A percentile compares a stretch with the other conserved stretches of the same genome.
These are phyloP conservation scores for Boletellus emodensis DNA, from an alignment of 768 basidiomycete species.

Conservation along the genomic window DNA sequence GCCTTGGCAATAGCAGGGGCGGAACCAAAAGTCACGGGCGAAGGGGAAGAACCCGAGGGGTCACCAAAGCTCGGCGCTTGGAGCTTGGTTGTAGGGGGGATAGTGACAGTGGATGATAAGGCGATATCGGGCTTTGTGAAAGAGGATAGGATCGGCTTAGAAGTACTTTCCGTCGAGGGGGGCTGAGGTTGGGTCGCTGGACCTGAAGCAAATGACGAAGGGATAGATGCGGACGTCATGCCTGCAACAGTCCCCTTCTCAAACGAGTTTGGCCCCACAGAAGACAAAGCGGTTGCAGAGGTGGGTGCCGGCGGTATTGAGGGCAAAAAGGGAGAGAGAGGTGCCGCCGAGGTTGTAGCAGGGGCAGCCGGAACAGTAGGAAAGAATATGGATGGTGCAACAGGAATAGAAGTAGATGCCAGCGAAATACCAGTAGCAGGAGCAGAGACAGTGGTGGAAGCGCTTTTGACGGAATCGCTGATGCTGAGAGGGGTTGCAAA, in stretches of 20 bases:
- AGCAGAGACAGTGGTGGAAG: background rate
- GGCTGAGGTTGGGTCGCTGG: conserved; percentile 10
- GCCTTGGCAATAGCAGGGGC: conserved; percentile 8
- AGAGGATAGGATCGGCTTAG: conserved; percentile 11
- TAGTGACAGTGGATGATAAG: conserved; percentile 16
- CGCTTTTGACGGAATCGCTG: conserved; percentile 8
- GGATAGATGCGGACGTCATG: background rate
- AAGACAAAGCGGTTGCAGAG: conserved; percentile 1
- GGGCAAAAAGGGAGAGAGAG: conserved; percentile 17
- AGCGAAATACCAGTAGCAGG: conserved; percentile 21
- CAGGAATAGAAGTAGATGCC: conserved; percentile 25
- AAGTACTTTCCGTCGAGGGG: conserved; percentile 4
- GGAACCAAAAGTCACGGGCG: conserved; percentile 6
- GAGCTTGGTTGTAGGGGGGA: conserved; percentile 2
- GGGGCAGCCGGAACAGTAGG: conserved; percentile 6
- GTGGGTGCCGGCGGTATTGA: conserved; percentile 10
- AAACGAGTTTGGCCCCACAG: conserved; percentile 30
- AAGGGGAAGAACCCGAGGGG: conserved; percentile 1
- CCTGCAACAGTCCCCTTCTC: conserved; percentile 23
- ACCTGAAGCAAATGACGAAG: conserved; percentile 6
- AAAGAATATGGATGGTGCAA: conserved; percentile 14
- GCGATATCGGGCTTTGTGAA: conserved; percentile 20
- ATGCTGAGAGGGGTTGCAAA: conserved; percentile 5
- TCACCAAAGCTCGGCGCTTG: conserved; percentile 20
- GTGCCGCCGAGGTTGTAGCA: conserved; percentile 5